phyloP scores from a whole-genome alignment of 257 asterid species.

The Coffea eugenioides region DNA sequence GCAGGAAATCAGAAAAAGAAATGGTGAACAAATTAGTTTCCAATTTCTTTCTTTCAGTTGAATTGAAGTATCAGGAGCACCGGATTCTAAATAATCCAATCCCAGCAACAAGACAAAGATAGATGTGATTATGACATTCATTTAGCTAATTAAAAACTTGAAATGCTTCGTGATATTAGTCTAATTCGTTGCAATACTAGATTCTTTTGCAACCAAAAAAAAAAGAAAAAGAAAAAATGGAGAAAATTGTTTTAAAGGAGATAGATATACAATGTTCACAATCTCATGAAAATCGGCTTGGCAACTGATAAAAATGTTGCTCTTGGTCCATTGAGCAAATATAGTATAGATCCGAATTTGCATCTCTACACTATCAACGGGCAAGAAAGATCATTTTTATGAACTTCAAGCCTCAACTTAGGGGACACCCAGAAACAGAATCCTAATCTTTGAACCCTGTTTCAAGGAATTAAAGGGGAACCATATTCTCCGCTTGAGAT shows the following conservation, averaged over 20 bases:
- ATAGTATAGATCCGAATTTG: neutral
- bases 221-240: neutral
- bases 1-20: neutral
- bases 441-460: neutral
- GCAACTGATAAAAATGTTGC: no score
- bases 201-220: no score
- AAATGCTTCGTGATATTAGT: no score
- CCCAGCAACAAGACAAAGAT: neutral
- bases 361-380: neutral
- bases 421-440: no score
- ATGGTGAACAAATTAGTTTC: neutral
- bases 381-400: neutral
- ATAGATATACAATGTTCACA: neutral
- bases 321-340: neutral
- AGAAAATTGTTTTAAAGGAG: neutral
- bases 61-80: neutral
- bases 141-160: neutral
- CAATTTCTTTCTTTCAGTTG: neutral
- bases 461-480: neutral
- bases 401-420: neutral
- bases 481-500: neutral
- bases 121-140: neutral
- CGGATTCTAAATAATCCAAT: neutral
- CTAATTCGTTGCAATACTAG: neutral
- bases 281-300: no score